phyloP scores from a whole-genome alignment of 1,139 yeast genomes.

The Debaryomyces fabryi region DNA sequence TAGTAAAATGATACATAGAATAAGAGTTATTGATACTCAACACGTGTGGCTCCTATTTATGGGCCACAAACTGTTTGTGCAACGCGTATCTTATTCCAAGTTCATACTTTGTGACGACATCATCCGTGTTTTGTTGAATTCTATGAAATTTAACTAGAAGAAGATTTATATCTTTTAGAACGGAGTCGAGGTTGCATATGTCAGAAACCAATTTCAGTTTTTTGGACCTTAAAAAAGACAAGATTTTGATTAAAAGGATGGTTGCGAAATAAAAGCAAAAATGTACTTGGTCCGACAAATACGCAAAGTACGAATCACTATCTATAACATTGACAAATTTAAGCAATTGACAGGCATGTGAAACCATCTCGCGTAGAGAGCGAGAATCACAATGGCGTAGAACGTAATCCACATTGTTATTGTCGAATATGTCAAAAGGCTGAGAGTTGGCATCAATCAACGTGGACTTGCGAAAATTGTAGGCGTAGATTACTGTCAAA shows the following conservation, averaged over 20 bases:
- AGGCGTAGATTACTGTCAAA: constrained; percentile 46
- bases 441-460: neutral
- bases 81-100: constrained; percentile 25
- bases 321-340: constrained; percentile 43
- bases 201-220: constrained; percentile 2
- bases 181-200: neutral
- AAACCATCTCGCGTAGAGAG: constrained; percentile 27
- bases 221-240: constrained; percentile 11
- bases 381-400: constrained; percentile 24
- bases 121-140: constrained; percentile 30
- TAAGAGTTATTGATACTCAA: neutral
- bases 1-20: neutral
- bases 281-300: constrained; percentile 69
- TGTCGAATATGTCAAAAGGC: constrained; percentile 20
- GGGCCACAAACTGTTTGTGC: neutral
- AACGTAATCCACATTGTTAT: constrained; percentile 28
- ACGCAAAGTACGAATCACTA: constrained; percentile 66
- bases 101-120: constrained; percentile 34
- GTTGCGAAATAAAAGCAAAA: constrained; percentile 58
- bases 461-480: constrained; percentile 27
- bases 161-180: constrained; percentile 17
- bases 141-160: constrained; percentile 34
- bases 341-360: constrained; percentile 47
- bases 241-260: constrained; percentile 40
- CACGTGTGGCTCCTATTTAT: neutral